Evolutionary conservation across 805 yeast genomes (phyloP), one percentile per base, ranked within the genome.

Genomic region (Kluyveromyces aestuarii): DNA sequence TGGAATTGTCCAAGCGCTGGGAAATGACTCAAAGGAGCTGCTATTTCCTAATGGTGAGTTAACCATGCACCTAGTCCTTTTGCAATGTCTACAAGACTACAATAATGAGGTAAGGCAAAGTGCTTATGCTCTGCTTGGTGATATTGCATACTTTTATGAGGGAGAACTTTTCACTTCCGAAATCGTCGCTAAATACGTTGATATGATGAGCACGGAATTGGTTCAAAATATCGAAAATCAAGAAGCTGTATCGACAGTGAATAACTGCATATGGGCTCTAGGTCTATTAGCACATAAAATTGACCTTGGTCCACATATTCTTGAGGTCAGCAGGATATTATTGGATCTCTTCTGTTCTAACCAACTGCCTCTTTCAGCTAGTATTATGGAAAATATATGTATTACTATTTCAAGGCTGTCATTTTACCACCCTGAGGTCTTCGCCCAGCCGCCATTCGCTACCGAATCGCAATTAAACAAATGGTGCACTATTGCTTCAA

Each of bases 51-150:
- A 57, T 35, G 53, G 61, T 27, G 70, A 69, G 30, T 62, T 61
- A 2, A 63, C 73, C 33, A 60, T 90, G 49, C 74, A 87, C 70
- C 80, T 77, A 37, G 69, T 89, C 44, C 61, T 90, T 49, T 58
- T 85, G 30, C 72, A 78, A 42, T 84, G 95, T 61, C 74, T 88
- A 54, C 84, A 82, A 53, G 96, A 88, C 63, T 76, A 79, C 5
- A 77, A 74, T 25, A 81, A 81, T 52, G 98, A 93, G 64, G 96
- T 93, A n/a, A 77, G 97, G 54, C 99, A 93, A 67, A 80, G 88
- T 50, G 87, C 91, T 0, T 88, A 82, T 69, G 97, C 98, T 0
- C 69, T 93, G 33, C 61, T 91, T 16, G 99, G 99, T 27, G 99
- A 93, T 66, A 73, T 93, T 65, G 85, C 90, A 9, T 58, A 87